A percentile compares a stretch with the other conserved stretches of the same genome.
Conservation (phyloP, 805 yeast species). For the Maudiozyma pseudohumilis region DNA sequence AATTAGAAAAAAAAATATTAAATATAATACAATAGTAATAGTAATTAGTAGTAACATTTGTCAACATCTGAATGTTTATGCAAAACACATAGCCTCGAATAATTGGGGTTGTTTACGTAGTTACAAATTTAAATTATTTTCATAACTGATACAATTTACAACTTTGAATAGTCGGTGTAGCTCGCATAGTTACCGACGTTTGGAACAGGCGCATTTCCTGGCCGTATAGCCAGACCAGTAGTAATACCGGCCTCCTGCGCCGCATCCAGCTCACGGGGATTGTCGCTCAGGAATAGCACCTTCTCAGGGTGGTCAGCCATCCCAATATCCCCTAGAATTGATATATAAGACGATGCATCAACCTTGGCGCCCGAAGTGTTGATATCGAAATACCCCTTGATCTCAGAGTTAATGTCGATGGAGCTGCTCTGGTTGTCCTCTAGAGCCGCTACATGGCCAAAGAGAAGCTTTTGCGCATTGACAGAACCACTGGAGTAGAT, state of each 20-base stretch:
- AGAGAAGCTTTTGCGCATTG: slow-evolving; percentile 73
- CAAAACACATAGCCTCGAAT: too few relatives aligned
- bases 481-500: slow-evolving; percentile 89
- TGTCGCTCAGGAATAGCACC: slow-evolving; percentile 70
- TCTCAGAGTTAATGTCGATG: slow-evolving; percentile 41
- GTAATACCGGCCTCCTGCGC: slow-evolving; percentile 57
- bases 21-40: neutral
- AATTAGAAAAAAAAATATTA: neutral
- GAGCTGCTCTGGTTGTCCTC: slow-evolving; percentile 22
- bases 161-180: slow-evolving; percentile 5
- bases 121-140: too few relatives aligned
- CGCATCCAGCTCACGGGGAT: slow-evolving; percentile 65
- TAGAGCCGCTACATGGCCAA: slow-evolving; percentile 44
- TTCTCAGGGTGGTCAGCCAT: slow-evolving; percentile 16
- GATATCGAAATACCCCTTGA: slow-evolving; percentile 75
- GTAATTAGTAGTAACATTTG: too few relatives aligned
- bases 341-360: slow-evolving; percentile 45
- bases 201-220: slow-evolving; percentile 55
- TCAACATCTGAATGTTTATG: too few relatives aligned
- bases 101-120: too few relatives aligned
- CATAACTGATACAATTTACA: too few relatives aligned
- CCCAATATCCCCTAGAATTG: slow-evolving; percentile 39
- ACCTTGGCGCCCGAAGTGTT: slow-evolving; percentile 70
- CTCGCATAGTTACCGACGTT: slow-evolving; percentile 3
- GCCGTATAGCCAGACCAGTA: slow-evolving; percentile 52